Evolutionary conservation across 495 filamentous ascomycete species (phyloP), one percentile per base, ranked within the genome.

Genomic region (Hypoxylon perforatum): DNA sequence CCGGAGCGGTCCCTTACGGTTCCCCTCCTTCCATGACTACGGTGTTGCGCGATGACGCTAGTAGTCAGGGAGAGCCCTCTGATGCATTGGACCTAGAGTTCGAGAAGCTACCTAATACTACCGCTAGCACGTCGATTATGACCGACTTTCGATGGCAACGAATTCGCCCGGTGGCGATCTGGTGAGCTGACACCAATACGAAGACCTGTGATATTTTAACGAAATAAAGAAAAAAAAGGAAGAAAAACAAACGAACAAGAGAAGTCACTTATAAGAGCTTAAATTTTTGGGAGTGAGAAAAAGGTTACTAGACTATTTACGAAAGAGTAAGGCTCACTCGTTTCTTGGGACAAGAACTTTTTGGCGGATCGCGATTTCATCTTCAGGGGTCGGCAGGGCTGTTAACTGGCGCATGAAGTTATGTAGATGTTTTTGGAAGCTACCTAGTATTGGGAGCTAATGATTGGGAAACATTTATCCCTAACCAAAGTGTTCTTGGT

Each of bases 1-100:
- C 72, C 14, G 63, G 69, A 4, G 58, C 51, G 6, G 49, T 70
- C 19, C 72, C 72, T 17, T 74, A 74, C 36, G 69, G 62, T 28
- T 35, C 36, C 14, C 51, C 58, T 19, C 65, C 65, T 11, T 66
- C 69, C 9, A 69, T 69, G 68, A 71, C 58, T 6, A 69, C 68
- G 4, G 51, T 69, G 64, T 47, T 69, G 33, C 52, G 58, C 11
- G 17, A 61, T 42, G 59, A 17, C 9, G 19, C 55, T 21, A 54
- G 51, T 5, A 42, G 46, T n/a, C 47, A 42, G 7, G 33, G 1
- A 41, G 52, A 49, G 10, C 0, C n/a, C 21, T 45, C 46, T 15
- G 33, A 45, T 1, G 36, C 54, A 4, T 33, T 51, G 12, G 21
- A n/a, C 7, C 45, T 63, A 2, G 57, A 63, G 0, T 65, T 48